Evolutionary conservation across 805 yeast species (phyloP).

Genomic region (Barnettozyma sp.): DNA sequence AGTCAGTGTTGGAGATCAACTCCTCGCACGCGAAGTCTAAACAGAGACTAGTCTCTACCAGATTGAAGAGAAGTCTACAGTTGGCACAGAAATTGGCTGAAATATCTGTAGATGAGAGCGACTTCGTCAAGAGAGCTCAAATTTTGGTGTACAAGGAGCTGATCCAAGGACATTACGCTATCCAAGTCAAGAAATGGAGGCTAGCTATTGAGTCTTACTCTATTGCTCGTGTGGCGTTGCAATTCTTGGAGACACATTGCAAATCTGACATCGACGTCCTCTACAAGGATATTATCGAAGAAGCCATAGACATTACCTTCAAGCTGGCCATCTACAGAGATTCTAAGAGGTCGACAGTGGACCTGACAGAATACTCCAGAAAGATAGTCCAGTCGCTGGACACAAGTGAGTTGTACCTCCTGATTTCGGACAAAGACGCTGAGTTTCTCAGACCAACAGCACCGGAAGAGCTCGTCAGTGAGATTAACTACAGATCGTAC

Average conservation of each 20-base stretch:
- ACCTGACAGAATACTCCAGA: slow-evolving; percentile 44
- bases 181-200: slow-evolving; percentile 51
- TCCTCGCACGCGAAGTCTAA: slow-evolving; percentile 29
- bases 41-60: slow-evolving; percentile 51
- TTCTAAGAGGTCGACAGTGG: slow-evolving; percentile 31
- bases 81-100: slow-evolving; percentile 36
- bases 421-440: slow-evolving; percentile 32
- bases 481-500: slow-evolving; percentile 52
- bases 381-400: slow-evolving; percentile 28
- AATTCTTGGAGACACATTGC: slow-evolving; percentile 37
- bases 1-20: slow-evolving; percentile 46
- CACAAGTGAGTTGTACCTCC: slow-evolving; percentile 31
- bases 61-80: slow-evolving; percentile 56
- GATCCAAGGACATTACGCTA: slow-evolving; percentile 42
- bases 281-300: slow-evolving; percentile 49
- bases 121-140: slow-evolving; percentile 30
- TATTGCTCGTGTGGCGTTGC: slow-evolving; percentile 55
- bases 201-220: slow-evolving; percentile 46
- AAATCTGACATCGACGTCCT: slow-evolving; percentile 27
- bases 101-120: slow-evolving; percentile 34
- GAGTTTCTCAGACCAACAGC: slow-evolving; percentile 17
- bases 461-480: slow-evolving; percentile 33
- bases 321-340: slow-evolving; percentile 44
- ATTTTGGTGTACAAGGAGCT: slow-evolving; percentile 40
- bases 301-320: slow-evolving; percentile 60